These are phyloP conservation scores for Lachancea sp. DNA, from an alignment of 805 yeast genomes.

Conservation along the genomic window DNA sequence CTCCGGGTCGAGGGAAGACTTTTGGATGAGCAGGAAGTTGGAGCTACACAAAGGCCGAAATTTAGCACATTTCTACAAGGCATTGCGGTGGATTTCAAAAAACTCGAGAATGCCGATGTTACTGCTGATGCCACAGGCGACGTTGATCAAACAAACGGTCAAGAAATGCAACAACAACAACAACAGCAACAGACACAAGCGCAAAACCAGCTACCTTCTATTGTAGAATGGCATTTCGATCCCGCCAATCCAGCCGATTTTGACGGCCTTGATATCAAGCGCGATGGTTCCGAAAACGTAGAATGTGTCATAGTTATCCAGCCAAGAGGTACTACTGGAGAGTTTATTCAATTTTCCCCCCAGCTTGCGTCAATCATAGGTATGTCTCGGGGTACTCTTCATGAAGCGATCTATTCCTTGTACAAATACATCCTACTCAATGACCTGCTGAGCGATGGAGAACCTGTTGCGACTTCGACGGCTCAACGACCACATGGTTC, in stretches of 20 bases:
- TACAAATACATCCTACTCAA: constrained; percentile 77
- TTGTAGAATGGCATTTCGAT: constrained; percentile 87
- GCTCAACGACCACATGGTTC: constrained; percentile 7
- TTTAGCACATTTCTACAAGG: constrained; percentile 80
- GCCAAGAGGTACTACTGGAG: constrained; percentile 68
- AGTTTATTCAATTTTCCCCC: constrained; percentile 52
- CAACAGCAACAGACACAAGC: constrained; percentile 11
- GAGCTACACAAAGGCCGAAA: constrained; percentile 46
- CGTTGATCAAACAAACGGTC: background rate
- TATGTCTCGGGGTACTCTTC: constrained; percentile 71
- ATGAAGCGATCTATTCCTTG: constrained; percentile 69
- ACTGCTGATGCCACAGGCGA: constrained; percentile 19
- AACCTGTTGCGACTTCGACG: constrained; percentile 12
- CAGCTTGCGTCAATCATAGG: constrained; percentile 70
- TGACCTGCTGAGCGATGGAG: constrained; percentile 39
- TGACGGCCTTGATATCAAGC: constrained; percentile 84
- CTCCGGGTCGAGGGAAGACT: constrained; percentile 83
- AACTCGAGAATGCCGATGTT: constrained; percentile 3
- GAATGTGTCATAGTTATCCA: constrained; percentile 71
- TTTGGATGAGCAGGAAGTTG: constrained; percentile 45
- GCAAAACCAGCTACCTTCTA: constrained; percentile 20
- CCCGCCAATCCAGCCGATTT: constrained; percentile 48
- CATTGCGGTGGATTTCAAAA: constrained; percentile 67
- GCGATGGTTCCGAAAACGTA: constrained; percentile 64
- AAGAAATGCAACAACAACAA: background rate